Conservation (phyloP, 2,329 filamentous ascomycete species). For the Colletotrichum eleusines region DNA sequence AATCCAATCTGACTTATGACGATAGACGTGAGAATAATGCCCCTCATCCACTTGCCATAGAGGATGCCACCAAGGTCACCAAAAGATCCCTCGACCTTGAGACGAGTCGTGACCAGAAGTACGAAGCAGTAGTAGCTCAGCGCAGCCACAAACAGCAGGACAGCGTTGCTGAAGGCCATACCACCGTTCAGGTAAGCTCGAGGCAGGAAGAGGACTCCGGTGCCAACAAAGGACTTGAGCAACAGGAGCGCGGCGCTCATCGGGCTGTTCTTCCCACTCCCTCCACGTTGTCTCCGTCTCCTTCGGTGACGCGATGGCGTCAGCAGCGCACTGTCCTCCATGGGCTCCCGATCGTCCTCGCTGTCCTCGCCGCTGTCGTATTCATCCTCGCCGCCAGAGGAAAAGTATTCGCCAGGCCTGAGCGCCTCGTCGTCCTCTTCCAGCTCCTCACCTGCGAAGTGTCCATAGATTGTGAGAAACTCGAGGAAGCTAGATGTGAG, state of each 20-base stretch:
- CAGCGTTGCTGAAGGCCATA: conserved; percentile 95
- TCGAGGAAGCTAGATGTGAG: conserved; percentile 96
- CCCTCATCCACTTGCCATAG: conserved; percentile 91
- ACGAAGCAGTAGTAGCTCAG: conserved; percentile 99
- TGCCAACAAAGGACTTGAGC: conserved; percentile 98
- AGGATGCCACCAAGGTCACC: conserved; percentile 95
- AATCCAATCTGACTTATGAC: conserved; percentile 97
- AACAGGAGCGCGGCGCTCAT: conserved; percentile 86
- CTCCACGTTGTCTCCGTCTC: conserved; percentile 80
- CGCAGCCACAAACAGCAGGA: conserved; percentile 85
- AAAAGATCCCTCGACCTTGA: conserved; percentile 92
- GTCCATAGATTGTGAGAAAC: conserved; percentile 93
- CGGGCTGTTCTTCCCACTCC: conserved; percentile 81
- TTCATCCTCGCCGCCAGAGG: conserved; percentile 75
- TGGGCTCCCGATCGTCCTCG: conserved; percentile 80
- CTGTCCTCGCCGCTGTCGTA: conserved; percentile 59
- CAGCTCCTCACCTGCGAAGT: conserved; percentile 96
- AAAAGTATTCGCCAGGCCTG: conserved; percentile 90
- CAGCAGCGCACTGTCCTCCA: conserved; percentile 88
- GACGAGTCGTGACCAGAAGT: conserved; percentile 85
- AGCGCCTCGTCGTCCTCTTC: conserved; percentile 96
- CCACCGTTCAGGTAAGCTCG: conserved; percentile 95
- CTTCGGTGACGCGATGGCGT: conserved; percentile 80
- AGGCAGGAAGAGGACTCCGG: conserved; percentile 92
- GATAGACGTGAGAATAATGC: conserved; percentile 88